phyloP scores from a whole-genome alignment of 768 basidiomycete genomes.

The Agrocybe pediades region DNA sequence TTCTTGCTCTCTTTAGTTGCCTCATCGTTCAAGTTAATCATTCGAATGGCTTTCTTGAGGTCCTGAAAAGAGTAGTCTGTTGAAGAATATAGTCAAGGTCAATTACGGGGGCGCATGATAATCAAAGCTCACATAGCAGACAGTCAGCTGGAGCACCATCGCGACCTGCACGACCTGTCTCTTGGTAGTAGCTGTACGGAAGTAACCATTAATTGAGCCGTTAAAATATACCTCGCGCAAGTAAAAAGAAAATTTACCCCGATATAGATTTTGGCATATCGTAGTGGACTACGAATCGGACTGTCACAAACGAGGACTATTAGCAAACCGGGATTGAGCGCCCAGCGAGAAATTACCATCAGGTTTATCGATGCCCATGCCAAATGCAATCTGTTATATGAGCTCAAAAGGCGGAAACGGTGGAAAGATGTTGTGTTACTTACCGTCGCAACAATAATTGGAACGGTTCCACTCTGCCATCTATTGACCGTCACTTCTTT shows the following conservation, averaged over 20 bases:
- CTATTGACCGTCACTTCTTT: slow-evolving; percentile 61
- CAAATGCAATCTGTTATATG: slow-evolving; percentile 78
- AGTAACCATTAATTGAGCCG: too few species aligned
- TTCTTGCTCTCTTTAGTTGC: slow-evolving; percentile 58
- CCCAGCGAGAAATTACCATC: slow-evolving; percentile 49
- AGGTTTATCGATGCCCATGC: slow-evolving; percentile 94
- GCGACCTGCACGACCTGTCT: slow-evolving; percentile 95
- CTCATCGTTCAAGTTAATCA: slow-evolving; percentile 61
- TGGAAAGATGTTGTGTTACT: slow-evolving; percentile 5
- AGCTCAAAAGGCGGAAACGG: neutral
- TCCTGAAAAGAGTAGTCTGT: slow-evolving; percentile 72
- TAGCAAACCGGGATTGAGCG: neutral
- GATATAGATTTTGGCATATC: slow-evolving; percentile 83
- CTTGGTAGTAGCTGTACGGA: slow-evolving; percentile 77
- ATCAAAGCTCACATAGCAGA: slow-evolving; percentile 67
- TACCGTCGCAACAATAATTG: slow-evolving; percentile 94
- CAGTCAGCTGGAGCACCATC: slow-evolving; percentile 87
- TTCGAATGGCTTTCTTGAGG: slow-evolving; percentile 49
- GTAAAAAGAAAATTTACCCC: slow-evolving; percentile 57
- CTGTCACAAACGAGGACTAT: slow-evolving; percentile 36
- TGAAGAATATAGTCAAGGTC: slow-evolving; percentile 4
- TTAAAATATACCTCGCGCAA: too few species aligned
- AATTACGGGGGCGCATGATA: neutral
- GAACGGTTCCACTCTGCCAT: slow-evolving; percentile 74
- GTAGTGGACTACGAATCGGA: slow-evolving; percentile 91